phyloP scores from a whole-genome alignment of 305 asterid genomes.

The Vinca major region DNA sequence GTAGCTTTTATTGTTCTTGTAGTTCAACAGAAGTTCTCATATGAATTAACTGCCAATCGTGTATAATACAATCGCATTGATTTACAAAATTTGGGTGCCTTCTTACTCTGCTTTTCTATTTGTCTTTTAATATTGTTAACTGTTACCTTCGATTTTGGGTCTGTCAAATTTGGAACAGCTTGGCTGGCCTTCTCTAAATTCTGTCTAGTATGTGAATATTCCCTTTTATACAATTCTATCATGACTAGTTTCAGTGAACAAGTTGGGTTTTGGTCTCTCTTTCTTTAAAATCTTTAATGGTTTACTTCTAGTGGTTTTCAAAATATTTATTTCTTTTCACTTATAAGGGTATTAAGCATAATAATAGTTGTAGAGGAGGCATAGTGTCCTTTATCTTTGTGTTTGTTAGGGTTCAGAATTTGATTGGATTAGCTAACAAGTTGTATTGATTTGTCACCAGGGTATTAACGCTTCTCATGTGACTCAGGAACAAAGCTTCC shows the following conservation, averaged over 20 bases:
- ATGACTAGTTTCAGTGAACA: background rate
- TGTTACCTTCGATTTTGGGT: background rate
- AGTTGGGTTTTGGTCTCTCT: background rate
- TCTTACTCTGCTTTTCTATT: background rate
- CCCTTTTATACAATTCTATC: background rate
- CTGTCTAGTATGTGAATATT: background rate
- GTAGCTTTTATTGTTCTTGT: background rate
- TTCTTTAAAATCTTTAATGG: background rate
- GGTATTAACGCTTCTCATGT: slow-evolving; percentile 37
- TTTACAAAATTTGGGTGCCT: background rate
- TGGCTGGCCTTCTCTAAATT: background rate
- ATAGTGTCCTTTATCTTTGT: background rate
- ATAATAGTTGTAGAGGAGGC: background rate
- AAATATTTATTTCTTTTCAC: background rate
- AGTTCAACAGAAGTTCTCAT: background rate
- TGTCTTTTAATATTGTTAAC: background rate
- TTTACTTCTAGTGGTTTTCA: background rate
- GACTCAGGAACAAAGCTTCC: slow-evolving; percentile 49
- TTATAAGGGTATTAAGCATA: background rate
- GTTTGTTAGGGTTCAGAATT: background rate
- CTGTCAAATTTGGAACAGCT: background rate
- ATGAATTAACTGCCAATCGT: background rate
- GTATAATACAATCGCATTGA: background rate
- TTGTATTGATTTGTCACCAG: slow-evolving; percentile 27
- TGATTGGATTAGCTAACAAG: no score